Base-by-base conservation (phyloP, 1,284 basidiomycete genomes). In the Ustilago trichophora region DNA sequence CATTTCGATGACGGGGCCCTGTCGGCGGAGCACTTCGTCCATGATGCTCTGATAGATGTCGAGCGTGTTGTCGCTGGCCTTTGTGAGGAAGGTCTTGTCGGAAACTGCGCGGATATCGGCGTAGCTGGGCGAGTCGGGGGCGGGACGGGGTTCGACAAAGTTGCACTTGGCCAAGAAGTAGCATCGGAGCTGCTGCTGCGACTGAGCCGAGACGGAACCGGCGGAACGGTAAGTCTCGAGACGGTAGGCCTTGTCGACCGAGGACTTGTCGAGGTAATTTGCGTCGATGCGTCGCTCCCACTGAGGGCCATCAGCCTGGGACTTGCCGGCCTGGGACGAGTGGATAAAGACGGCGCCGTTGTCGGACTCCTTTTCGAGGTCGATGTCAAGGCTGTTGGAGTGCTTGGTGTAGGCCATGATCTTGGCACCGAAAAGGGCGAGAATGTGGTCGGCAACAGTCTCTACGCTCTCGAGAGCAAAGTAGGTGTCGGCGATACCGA, bases 171-270 rank as follows among this genome's bases (percentile, higher is more conserved):
- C 89, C 68, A 98, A 87, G 79, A 98, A 99, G 86, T 99, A 98
- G 85, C 95, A 98, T 54, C 96, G 90, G 43, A 99, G 87, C 82
- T 97, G 93, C 79, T 97, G 93, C 2, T 89, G 88, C 18, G 91
- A 90, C 27, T 90, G 90, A 1, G 90, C 87, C 6, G 92, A 94
- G 76, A 96, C 90, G 34, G 90, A 88, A 15, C 95, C 94, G 15
- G 89, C 85, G 1, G 93, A 95, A 58, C 95, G 92, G 86, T 92
- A 99, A 9, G 96, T 98, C 84, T 98, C 96, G 47, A 99, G 88
- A 33, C 96, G 89, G 85, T 88, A 98, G 11, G 93, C 91, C 65
- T 89, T 88, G 63, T 87, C 84, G 1, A 90, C 62, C 15, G 64
- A 64, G 6, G 78, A 76, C 60, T 74, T 76, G 70, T 81, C 77